Base-by-base conservation (phyloP, 768 basidiomycete species). In the Lactifluus subvellereus region DNA sequence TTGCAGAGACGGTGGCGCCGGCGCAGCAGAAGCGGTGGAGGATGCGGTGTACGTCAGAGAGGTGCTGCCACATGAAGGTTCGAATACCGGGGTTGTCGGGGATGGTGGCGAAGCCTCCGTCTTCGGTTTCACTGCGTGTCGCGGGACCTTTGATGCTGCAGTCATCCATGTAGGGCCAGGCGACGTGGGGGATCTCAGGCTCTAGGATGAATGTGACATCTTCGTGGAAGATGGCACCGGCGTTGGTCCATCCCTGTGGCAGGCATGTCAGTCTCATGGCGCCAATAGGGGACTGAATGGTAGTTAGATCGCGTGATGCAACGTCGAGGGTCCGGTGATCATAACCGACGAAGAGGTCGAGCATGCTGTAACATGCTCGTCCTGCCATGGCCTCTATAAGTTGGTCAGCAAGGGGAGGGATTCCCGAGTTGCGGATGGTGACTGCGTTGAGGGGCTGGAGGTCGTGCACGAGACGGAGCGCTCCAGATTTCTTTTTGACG, bases 221-320 rank as follows among this genome's bases (percentile, higher is more conserved):
- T 30, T 72, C 69, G 38, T 77, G 75, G 49, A 73, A 77, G 22
- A 22, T 22, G 22, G 22, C 22, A 22, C 22, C 22, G 22, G 22
- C 22, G 22, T 22, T 22, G 22, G 22, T 22, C 22, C 22, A 22
- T 22, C 22, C 22, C 22, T 22, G 22, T 22, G 22, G 22, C 22
- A 22, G 2, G 22, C 22, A 22, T 2, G 22, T 22, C 22, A 22
- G 22, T 22, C 22, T 22, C 22, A 22, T 22, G 22, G 22, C 22
- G 2, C 22, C 22, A 2, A 22, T 22, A 22, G 22, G 22, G 22
- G 22, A 22, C 22, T 22, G 22, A 22, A 22, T 22, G 22, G 22
- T 22, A 22, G 22, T 22, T 22, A 22, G 2, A 2, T 22, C 37
- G 11, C 50, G 35, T 11, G 50, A 30, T 32, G 58, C n/a, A 8